Conservation (phyloP, 352 stramenopile genomes). For the Phytopythium litorale region DNA sequence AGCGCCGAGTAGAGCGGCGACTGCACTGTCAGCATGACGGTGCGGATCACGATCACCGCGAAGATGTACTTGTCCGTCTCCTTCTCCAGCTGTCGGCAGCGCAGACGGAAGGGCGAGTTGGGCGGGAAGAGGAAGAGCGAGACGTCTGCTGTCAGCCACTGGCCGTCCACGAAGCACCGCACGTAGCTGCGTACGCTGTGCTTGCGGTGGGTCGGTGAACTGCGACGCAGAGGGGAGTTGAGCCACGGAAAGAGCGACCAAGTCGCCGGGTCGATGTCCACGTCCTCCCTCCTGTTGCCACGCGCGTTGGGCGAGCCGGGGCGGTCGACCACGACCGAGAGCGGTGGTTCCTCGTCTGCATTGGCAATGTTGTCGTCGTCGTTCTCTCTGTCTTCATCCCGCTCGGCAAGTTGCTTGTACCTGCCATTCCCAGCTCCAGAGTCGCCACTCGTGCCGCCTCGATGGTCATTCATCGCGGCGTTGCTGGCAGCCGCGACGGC, state of each 20-base stretch:
- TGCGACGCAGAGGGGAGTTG: neutral
- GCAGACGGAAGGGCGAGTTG: conserved; percentile 62
- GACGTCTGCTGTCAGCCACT: conserved; percentile 76
- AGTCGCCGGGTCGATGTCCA: neutral
- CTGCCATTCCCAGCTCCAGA: conserved; percentile 4
- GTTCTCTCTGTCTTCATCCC: neutral
- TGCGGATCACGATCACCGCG: conserved; percentile 71
- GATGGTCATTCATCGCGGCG: neutral
- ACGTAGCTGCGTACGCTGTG: conserved; percentile 16
- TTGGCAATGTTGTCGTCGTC: neutral
- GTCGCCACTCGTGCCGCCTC: neutral
- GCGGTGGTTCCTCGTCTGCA: neutral
- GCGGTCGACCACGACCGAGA: conserved; percentile 1
- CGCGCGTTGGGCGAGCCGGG: neutral
- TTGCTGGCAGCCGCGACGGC: neutral
- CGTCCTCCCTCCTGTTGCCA: neutral
- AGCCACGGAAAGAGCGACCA: neutral
- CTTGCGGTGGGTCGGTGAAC: neutral
- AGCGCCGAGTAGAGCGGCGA: conserved; percentile 72
- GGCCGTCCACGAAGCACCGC: conserved; percentile 52
- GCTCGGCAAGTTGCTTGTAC: conserved; percentile 16
- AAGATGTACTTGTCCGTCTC: conserved; percentile 87
- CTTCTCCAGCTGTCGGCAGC: conserved; percentile 67
- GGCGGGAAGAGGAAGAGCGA: conserved; percentile 76
- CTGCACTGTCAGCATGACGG: conserved; percentile 66